These are phyloP conservation scores for Coniella vitis DNA, from an alignment of 2,329 filamentous ascomycete genomes.

Conservation along the genomic window DNA sequence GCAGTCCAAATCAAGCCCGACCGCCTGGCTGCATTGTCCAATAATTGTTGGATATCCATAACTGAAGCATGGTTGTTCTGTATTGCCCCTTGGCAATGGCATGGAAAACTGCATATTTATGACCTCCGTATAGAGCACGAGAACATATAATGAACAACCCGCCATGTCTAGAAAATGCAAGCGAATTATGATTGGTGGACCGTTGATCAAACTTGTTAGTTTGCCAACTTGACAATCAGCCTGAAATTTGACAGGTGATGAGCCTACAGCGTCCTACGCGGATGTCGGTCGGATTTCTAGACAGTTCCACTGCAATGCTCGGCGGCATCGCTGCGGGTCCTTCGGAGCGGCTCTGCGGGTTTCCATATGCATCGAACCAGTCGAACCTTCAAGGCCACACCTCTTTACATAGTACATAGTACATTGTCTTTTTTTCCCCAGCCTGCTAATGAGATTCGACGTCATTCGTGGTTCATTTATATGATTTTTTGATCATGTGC, in stretches of 20 bases:
- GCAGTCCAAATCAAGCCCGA: too few species aligned
- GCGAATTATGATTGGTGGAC: not conserved
- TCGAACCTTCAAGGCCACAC: not conserved
- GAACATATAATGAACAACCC: too few species aligned
- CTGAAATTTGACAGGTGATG: not conserved
- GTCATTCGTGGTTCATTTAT: too few species aligned
- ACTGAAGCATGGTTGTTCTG: not conserved
- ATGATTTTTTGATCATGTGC: too few species aligned
- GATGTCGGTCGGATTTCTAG: conserved; percentile 3
- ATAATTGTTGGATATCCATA: not conserved
- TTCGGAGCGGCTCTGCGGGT: not conserved
- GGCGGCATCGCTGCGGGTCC: not conserved
- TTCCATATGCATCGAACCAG: not conserved
- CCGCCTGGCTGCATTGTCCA: too few species aligned
- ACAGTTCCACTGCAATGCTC: not conserved
- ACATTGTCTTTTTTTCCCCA: not conserved
- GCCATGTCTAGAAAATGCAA: not conserved
- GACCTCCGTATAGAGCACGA: too few species aligned
- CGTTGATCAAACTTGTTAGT: too few species aligned
- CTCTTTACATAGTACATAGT: too few species aligned
- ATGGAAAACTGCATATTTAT: not conserved
- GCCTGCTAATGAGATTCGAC: not conserved
- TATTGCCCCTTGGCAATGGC: conserved; percentile 11
- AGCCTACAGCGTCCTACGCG: not conserved
- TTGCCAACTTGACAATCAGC: too few species aligned